Conservation (phyloP, 2,329 filamentous ascomycete species). For the Chlorencoelia australis region DNA sequence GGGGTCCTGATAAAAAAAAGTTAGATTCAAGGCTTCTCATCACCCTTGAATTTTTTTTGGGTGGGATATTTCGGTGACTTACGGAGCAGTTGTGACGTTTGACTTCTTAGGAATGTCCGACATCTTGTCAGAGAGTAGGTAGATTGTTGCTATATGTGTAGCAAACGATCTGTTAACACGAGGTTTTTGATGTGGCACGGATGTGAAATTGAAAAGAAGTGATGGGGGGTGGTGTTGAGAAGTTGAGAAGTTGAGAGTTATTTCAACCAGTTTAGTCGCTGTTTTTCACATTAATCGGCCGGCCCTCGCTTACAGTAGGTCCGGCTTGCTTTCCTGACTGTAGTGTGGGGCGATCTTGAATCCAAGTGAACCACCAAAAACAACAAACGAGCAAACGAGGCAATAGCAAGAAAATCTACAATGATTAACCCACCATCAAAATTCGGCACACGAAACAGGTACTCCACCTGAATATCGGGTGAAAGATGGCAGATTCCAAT, state of each 20-base stretch:
- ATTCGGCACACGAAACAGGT: constrained; percentile 4
- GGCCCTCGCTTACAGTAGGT: no score
- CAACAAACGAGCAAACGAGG: no score
- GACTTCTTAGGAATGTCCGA: constrained; percentile 56
- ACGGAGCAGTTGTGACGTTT: constrained; percentile 49
- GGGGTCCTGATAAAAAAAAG: constrained; percentile 60
- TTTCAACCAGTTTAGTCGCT: no score
- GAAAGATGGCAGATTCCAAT: constrained; percentile 21
- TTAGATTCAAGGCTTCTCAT: constrained; percentile 11
- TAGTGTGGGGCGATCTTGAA: no score
- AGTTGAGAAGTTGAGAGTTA: neutral
- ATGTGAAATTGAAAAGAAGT: neutral
- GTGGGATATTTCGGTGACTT: constrained; percentile 30
- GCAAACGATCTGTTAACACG: no score
- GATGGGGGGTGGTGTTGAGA: no score
- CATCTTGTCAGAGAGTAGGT: constrained; percentile 39
- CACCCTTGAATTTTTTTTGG: constrained; percentile 2
- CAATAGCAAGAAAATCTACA: no score
- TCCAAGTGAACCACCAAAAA: no score
- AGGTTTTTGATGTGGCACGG: constrained; percentile 3
- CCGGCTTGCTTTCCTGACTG: no score
- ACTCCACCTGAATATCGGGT: no score
- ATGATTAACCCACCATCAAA: neutral
- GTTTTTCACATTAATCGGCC: no score
- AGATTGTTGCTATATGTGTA: neutral